Evolutionary conservation across 371 early-diverging fungal species (phyloP).

Genomic region (Amoeboaphelidium protococcarum): DNA sequence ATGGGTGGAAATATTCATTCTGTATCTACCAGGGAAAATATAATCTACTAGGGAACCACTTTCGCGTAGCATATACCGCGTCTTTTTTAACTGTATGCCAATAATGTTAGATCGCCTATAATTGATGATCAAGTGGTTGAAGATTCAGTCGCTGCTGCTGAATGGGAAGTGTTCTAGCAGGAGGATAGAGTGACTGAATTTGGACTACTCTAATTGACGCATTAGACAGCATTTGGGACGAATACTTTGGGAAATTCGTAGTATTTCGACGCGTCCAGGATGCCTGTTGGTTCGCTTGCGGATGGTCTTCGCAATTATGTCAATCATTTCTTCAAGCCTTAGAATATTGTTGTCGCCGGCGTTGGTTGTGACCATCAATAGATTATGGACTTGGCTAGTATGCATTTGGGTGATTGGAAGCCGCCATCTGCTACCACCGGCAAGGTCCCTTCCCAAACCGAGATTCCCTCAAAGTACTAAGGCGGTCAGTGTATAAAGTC

Average conservation of each 20-base stretch:
- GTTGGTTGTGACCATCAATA: slow-evolving; percentile 61
- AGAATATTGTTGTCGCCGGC: slow-evolving; percentile 67
- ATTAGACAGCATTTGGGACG: slow-evolving; percentile 39
- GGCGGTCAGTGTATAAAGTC: too few relatives aligned
- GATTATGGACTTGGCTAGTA: slow-evolving; percentile 35
- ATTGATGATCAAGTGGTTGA: slow-evolving; percentile 46
- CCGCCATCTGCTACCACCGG: too few relatives aligned
- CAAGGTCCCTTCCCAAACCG: too few relatives aligned
- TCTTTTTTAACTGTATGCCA: slow-evolving; percentile 41
- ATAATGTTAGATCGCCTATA: slow-evolving; percentile 42
- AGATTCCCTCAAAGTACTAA: too few relatives aligned
- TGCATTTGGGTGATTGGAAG: slow-evolving; percentile 30
- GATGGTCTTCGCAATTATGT: slow-evolving; percentile 7
- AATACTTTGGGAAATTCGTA: slow-evolving; percentile 9
- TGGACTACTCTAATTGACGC: slow-evolving; percentile 59
- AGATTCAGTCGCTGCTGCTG: slow-evolving; percentile 36
- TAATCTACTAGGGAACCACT: slow-evolving; percentile 77
- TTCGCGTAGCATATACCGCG: slow-evolving; percentile 49
- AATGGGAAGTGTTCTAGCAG: background rate
- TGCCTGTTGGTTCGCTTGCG: slow-evolving; percentile 9
- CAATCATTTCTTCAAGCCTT: slow-evolving; percentile 40
- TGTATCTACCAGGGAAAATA: slow-evolving; percentile 65
- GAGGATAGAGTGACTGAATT: slow-evolving; percentile 18
- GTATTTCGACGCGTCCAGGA: too few relatives aligned
- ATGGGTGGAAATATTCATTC: slow-evolving; percentile 73